Conservation (phyloP, 345 rosid genomes). For the Corchorus olitorius region DNA sequence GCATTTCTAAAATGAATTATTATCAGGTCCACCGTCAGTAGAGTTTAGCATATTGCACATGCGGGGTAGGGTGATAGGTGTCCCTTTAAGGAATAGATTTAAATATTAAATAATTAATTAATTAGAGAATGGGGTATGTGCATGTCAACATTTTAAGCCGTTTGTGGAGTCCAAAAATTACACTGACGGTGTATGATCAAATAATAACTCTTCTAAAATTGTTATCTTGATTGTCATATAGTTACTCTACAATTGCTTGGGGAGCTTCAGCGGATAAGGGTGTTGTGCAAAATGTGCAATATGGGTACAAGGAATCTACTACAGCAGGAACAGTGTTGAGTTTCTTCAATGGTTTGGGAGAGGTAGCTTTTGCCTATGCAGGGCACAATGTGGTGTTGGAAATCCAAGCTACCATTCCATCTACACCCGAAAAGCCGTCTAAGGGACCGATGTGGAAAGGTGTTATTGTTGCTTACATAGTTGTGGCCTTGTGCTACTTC, state of each 20-base stretch:
- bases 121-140: too few species aligned
- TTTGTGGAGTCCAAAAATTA: too few species aligned
- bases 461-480: constrained; percentile 62
- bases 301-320: constrained; percentile 45
- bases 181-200: too few species aligned
- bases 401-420: constrained; percentile 84
- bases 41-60: too few species aligned
- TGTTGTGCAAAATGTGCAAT: constrained; percentile 50
- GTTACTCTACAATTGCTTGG: constrained; percentile 88
- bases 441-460: constrained; percentile 81
- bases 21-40: too few species aligned
- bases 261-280: constrained; percentile 56
- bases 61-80: too few species aligned
- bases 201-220: too few species aligned
- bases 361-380: constrained; percentile 76
- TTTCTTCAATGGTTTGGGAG: constrained; percentile 67
- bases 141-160: too few species aligned
- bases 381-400: constrained; percentile 82
- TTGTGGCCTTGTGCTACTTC: constrained; percentile 77
- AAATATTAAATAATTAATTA: too few species aligned
- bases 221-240: constrained; percentile 19
- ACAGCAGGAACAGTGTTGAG: constrained; percentile 49
- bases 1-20: neutral
- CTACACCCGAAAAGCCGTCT: constrained; percentile 76
- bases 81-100: too few species aligned